Evolutionary conservation across 2,329 filamentous ascomycete genomes (phyloP).

Genomic region (Penicillium sp.): DNA sequence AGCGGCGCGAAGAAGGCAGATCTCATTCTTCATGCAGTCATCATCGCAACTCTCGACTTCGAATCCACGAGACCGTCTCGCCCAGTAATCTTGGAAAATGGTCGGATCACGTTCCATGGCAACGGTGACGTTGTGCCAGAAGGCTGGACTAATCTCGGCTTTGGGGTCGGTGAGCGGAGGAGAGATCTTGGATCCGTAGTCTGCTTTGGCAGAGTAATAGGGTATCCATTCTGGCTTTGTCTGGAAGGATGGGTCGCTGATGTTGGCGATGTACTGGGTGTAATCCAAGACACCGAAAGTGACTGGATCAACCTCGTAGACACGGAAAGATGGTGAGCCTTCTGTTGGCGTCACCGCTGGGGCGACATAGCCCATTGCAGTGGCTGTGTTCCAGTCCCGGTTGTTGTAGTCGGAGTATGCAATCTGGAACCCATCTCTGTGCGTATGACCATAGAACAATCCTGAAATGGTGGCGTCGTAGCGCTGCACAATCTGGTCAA

Average conservation of each 20-base stretch:
- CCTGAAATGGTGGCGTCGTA: slow-evolving; percentile 55
- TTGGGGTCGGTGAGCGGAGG: slow-evolving; percentile 41
- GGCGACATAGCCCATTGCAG: slow-evolving; percentile 53
- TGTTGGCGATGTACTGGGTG: slow-evolving; percentile 55
- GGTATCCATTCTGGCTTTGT: slow-evolving; percentile 52
- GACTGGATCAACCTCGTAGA: slow-evolving; percentile 57
- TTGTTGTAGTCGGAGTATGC: slow-evolving; percentile 51
- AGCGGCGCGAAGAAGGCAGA: slow-evolving; percentile 54
- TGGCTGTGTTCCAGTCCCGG: slow-evolving; percentile 45
- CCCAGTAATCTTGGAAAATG: slow-evolving; percentile 49
- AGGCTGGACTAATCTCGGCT: slow-evolving; percentile 53
- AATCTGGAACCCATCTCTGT: slow-evolving; percentile 57
- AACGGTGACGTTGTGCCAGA: slow-evolving; percentile 59
- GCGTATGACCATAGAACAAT: slow-evolving; percentile 59
- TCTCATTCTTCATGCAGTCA: slow-evolving; percentile 46
- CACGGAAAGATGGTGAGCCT: slow-evolving; percentile 56
- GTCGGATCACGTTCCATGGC: slow-evolving; percentile 45
- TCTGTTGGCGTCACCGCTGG: slow-evolving; percentile 56
- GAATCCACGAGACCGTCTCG: slow-evolving; percentile 51
- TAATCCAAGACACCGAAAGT: slow-evolving; percentile 56
- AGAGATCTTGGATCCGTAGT: slow-evolving; percentile 49
- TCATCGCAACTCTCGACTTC: slow-evolving; percentile 41
- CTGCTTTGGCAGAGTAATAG: slow-evolving; percentile 57
- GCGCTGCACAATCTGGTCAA: slow-evolving; percentile 54
- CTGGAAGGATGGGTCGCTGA: slow-evolving; percentile 46